These are phyloP conservation scores for Coemansia sp. DNA, from an alignment of 192 early-diverging fungal genomes.

Conservation along the genomic window DNA sequence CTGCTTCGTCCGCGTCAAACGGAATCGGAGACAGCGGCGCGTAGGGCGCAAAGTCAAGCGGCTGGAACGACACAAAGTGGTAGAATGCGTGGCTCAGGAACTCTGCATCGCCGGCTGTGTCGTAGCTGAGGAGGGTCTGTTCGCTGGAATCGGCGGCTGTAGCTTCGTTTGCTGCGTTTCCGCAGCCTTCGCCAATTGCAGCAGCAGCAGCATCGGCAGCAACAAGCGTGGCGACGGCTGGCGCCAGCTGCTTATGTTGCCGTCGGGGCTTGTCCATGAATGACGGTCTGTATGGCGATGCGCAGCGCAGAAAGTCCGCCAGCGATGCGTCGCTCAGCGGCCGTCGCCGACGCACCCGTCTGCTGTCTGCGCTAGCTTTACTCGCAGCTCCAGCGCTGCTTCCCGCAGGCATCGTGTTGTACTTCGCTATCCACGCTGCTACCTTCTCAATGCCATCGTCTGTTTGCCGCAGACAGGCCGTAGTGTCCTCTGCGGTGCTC, in stretches of 20 bases:
- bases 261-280: conserved; percentile 22
- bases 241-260: not conserved
- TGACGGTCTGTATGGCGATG: conserved; percentile 28
- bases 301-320: conserved; percentile 35
- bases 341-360: not conserved
- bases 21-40: not conserved
- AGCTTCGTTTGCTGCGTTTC: not conserved
- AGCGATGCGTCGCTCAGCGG: conserved; percentile 35
- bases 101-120: conserved; percentile 23
- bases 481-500: not conserved
- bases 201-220: too few relatives aligned
- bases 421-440: not conserved
- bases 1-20: not conserved
- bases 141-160: not conserved
- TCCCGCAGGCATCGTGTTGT: not conserved
- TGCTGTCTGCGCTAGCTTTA: not conserved
- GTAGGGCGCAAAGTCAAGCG: conserved; percentile 32
- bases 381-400: not conserved
- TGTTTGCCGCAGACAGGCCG: too few relatives aligned
- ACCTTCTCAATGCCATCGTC: not conserved
- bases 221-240: too few relatives aligned
- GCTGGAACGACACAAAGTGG: conserved; percentile 47
- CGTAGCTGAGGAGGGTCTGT: too few relatives aligned
- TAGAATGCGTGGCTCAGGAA: conserved; percentile 37
- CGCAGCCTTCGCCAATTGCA: not conserved